Evolutionary conservation across 495 filamentous ascomycete genomes (phyloP).

Genomic region (Rhizodiscina lignyota): DNA sequence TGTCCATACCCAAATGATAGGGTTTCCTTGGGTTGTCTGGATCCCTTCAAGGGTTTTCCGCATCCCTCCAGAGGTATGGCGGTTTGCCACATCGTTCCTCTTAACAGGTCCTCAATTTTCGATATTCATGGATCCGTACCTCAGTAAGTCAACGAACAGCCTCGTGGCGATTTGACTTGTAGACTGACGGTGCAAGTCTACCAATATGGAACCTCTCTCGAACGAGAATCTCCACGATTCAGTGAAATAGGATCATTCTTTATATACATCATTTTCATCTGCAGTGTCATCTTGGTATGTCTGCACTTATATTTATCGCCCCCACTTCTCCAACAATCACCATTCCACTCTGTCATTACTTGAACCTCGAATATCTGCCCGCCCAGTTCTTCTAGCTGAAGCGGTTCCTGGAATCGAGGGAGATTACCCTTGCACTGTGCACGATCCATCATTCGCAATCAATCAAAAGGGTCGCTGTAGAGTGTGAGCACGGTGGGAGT

Average conservation of each 20-base stretch:
- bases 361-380: constrained; percentile 87
- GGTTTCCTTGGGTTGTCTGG: constrained; percentile 39
- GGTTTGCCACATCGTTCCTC: constrained; percentile 53
- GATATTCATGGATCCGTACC: constrained; percentile 72
- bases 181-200: constrained; percentile 28
- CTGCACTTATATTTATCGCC: constrained; percentile 6
- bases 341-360: constrained; percentile 9
- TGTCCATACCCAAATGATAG: constrained; percentile 42
- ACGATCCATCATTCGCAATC: constrained; percentile 64
- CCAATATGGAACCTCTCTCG: constrained; percentile 45
- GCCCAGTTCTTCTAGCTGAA: constrained; percentile 68
- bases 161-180: background rate
- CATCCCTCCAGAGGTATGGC: constrained; percentile 54
- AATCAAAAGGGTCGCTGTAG: constrained; percentile 43
- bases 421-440: constrained; percentile 76
- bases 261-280: constrained; percentile 47
- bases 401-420: constrained; percentile 97
- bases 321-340: constrained; percentile 6
- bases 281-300: constrained; percentile 45
- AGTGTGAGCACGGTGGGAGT: constrained; percentile 83
- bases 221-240: constrained; percentile 43
- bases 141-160: constrained; percentile 43
- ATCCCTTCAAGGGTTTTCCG: constrained; percentile 32
- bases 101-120: constrained; percentile 43
- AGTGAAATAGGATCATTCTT: constrained; percentile 50